Base-by-base conservation (phyloP, 2,329 filamentous ascomycete species). In the Hyphodiscus sp. region DNA sequence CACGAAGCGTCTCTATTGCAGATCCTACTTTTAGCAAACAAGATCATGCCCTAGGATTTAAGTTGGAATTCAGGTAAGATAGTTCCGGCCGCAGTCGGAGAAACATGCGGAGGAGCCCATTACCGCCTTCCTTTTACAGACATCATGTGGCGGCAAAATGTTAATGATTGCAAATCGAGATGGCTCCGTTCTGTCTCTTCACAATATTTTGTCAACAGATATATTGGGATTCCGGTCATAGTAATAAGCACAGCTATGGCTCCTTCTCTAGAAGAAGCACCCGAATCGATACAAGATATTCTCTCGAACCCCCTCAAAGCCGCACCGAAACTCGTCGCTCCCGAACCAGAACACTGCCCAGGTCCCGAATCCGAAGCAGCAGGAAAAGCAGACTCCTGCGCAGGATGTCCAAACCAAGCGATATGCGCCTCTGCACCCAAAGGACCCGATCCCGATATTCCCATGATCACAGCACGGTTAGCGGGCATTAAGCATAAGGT, bases 361-460 rank as follows among this genome's bases (percentile, higher is more conserved):
- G 94, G 94, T 0, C 94, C 89, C 3, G 88, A 92, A 67, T 90
- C 87, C 15, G 77, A 89, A 60, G 73, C 81, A 61, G 84, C 84
- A 52, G 84, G 84, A 58, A 77, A 77, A 55, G 81, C 82, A 49
- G 91, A 96, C 71, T 91, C 90, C 44, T 99, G 94, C 75, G 89
- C 86, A 47, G 91, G 91, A 51, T 99, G 94, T 67, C 94, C 94
- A 1, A 99, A 99, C 75, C 91, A 99, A 74, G 77, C 83, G 47
- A 96, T 99, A 65, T 99, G 94, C 75, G 91, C 92, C 18, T 89
- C 91, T 11, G 88, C 91, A 1, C 91, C 92, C 20, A 96, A 96
- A 72, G 94, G 92, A 0, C 92, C 94, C 1, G 94, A 99, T 69
- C 92, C 92, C 0, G 94, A 99, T 70, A 89, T 97, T 45, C 85